Evolutionary conservation across 192 early-diverging fungal genomes (phyloP), one percentile per base, ranked within the genome.

Genomic region (Podila epigama): DNA sequence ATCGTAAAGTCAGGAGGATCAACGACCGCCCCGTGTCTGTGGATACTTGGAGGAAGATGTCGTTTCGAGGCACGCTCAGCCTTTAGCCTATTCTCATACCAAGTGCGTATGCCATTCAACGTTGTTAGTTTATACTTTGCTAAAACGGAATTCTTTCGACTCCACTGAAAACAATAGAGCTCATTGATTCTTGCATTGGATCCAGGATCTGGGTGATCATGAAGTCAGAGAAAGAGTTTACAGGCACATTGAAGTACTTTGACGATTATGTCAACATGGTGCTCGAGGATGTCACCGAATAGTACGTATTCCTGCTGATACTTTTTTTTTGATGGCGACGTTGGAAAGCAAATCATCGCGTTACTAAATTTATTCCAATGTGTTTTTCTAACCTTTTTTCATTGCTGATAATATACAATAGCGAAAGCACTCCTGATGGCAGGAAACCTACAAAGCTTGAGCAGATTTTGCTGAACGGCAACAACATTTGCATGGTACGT

Each of bases 191-290:
- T 71, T 99, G 97, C 84, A 96, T 98, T 60, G 96, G 96, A 27
- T 96, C 95, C 60, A 88, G 91, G 68, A 96, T 99, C 63, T 97
- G 96, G 96, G 96, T 99, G 1, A 79, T 97, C 44, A 96, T 99
- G 96, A 98, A 98, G 85, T 86, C 88, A 20, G 95, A 98, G 65
- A 96, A 94, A 84, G 97, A 99, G 83, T 99, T 99, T 78, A 90
- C 91, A 20, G 97, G 97, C 10, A 97, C 94, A 18, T 85, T 99
- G 60, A 84, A 96, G 4, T 95, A 95, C n/a, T 99, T 99, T 81
- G 97, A 99, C 72, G 97, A 99, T 82, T 99, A 90, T 85, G 96
- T 98, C 68, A 98, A 98, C 82, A 97, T 99, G 97, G 96, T 99
- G 5, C 80, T 99, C 59, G 93, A 97, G 60, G 91, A 99, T 60